Conservation (phyloP, 257 asterid species). For the Lithospermum erythrorhizon region DNA sequence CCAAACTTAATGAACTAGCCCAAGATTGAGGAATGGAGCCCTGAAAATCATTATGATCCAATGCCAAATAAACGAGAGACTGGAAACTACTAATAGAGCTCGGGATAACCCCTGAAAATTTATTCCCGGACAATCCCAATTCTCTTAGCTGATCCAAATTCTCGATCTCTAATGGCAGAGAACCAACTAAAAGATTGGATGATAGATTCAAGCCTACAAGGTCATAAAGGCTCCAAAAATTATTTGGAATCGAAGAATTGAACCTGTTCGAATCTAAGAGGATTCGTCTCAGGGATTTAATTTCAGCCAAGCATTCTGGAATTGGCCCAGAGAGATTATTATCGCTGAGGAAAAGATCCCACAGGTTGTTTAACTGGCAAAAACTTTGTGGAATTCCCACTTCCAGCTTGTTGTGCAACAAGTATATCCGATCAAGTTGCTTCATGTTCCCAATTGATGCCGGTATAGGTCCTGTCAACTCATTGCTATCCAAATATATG, state of each 20-base stretch:
- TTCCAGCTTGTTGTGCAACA: slow-evolving; percentile 30
- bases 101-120: slow-evolving; percentile 15
- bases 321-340: slow-evolving; percentile 38
- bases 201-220: slow-evolving; percentile 7
- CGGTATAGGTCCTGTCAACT: background rate
- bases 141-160: background rate
- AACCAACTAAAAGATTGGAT: background rate
- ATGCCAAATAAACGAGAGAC: background rate
- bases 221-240: slow-evolving; percentile 6
- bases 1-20: background rate
- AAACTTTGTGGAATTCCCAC: slow-evolving; percentile 35
- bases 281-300: slow-evolving; percentile 28
- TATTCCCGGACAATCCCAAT: slow-evolving; percentile 10
- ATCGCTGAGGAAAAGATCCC: slow-evolving; percentile 24
- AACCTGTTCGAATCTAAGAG: slow-evolving; percentile 33
- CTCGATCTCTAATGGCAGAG: background rate
- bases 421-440: slow-evolving; percentile 30
- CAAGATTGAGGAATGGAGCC: background rate
- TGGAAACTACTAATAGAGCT: slow-evolving; percentile 1
- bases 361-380: slow-evolving; percentile 32
- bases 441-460: background rate
- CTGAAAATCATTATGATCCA: background rate
- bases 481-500: background rate
- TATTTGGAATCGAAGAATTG: slow-evolving; percentile 22
- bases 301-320: slow-evolving; percentile 50